Base-by-base conservation (phyloP, 2,329 filamentous ascomycete genomes). In the Talaromyces sp. region DNA sequence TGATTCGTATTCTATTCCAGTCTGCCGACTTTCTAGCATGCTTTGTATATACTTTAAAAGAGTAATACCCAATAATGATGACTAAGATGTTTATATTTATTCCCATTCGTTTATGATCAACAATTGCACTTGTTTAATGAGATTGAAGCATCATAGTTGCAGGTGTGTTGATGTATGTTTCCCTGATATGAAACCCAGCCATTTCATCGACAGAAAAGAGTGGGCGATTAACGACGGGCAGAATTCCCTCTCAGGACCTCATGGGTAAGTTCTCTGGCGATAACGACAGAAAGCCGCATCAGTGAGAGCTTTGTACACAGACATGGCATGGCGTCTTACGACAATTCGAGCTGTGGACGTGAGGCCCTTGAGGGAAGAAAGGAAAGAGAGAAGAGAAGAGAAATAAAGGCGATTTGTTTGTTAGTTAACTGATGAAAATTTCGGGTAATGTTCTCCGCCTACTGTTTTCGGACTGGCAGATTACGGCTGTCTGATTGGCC, bases 201-300 rank as follows among this genome's bases (percentile, higher is more conserved):
- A 72, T 74, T 74, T 78, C 79, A 80, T 80, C 68, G 79, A 73
- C 66, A 79, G 79, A 79, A 74, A 73, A 74, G 74, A 79, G 76
- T 77, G 79, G 77, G 79, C 79, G 79, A 81, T 81, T 81, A 81
- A 81, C 79, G 78, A 81, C 79, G 78, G 79, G 79, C 73, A 68
- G 29, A 31, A 36, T 65, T 77, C 74, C 74, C 74, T 80, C 78
- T 80, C 69, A 72, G 77, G 73, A 71, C 73, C 76, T 36, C 31
- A 25, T 78, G 72, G 72, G 69, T 69, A 45, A 56, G 29, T 53
- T 77, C 77, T 76, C 74, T 69, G 34, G 67, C 71, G 72, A 73
- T 76, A 72, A 73, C 77, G 77, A 79, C 79, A 81, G 78, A 79
- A 80, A 77, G 79, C 74, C 79, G 78, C 74, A 75, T 75, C 72